Evolutionary conservation across 352 stramenopile genomes (phyloP), one percentile per base, ranked within the genome.

Genomic region (Phytophthora rubi): DNA sequence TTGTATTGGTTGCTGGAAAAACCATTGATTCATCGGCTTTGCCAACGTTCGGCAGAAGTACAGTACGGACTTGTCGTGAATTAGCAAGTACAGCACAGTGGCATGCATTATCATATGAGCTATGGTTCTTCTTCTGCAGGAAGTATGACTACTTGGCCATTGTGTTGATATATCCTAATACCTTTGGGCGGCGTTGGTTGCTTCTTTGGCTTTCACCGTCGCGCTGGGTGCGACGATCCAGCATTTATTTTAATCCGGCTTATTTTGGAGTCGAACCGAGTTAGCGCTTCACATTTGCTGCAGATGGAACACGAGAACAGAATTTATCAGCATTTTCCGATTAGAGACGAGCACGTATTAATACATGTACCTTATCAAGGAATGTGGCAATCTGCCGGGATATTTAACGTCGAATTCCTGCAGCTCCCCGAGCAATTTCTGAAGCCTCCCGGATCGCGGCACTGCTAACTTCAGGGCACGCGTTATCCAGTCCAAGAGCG

Each of bases 311-410:
- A 58, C 23, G 12, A 12, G 33, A 26, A 39, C 33, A 53, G 26
- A 23, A 42, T 33, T 37, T 33, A 44, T 44, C 6, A 44, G 37
- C 37, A 44, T 42, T 10, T 10, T 4, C 33, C 26, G 26, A 42
- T 45, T 66, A 18, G 7, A 48, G 42, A 48, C 30, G 18, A 21
- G n/a, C n/a, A 48, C 23, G 23, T 26, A 26, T 26, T 26, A 26
- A 26, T 3, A 26, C 54, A 30, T 30, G 52, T 56, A 67, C 57
- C 39, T 65, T 30, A 71, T 55, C 33, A 71, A 54, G 4, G n/a
- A 51, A 16, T 51, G 15, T 21, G 65, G 52, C 1, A 71, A 45
- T 39, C 21, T 71, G 8, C 7, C 18, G 2, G 65, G 51, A 8
- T 49, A 67, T 47, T 51, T 71, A 3, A 7, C 51, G 18, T 62